Evolutionary conservation across 2,329 filamentous ascomycete genomes (phyloP), one percentile per base, ranked within the genome.

Genomic region (Xylaria hypoxylon): DNA sequence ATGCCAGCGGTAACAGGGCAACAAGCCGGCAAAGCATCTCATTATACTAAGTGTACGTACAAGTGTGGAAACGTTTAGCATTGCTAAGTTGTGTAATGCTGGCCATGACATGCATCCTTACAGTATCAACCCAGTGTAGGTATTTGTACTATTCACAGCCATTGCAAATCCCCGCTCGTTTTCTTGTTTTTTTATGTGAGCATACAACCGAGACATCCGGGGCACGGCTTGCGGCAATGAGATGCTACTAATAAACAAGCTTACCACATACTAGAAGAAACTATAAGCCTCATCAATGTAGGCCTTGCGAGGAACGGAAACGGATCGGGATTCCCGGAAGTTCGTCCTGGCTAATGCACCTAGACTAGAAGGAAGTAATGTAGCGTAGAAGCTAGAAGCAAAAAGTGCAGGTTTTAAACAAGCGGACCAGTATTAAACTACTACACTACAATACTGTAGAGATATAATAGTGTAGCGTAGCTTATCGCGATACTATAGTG

Each of bases 391-490:
- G 59, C 31, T 42, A 62, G 44, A 28, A 47, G 44, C 11, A 51
- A 7, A 26, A 61, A 53, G 44, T 10, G 50, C 50, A 19, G 52
- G 47, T 47, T 22, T 53, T 48, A 31, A 26, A 47, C 10, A 56
- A 35, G 4, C 42, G 38, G 45, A 19, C 35, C 40, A 22, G 40
- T 48, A 40, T 56, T 40, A 13, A 28, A 8, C 26, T 38, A 22
- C 26, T 31, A 35, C 35, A 35, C 35, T 38, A 38, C 11, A 38
- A 38, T 38, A 38, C 13, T 38, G 35, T 38, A n/a, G 33, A 42
- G 3, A 31, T 3, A 28, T 2, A n/a, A 48, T 31, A 31, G 28
- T 31, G 28, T 31, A 22, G 33, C 31, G 24, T 42, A 47, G 42
- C 15, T 50, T 24, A 5, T 5, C 19, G 24, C 13, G n/a, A 22